These are phyloP conservation scores for Gynostemma pentaphyllum DNA, from an alignment of 306 rosid species.

Conservation along the genomic window DNA sequence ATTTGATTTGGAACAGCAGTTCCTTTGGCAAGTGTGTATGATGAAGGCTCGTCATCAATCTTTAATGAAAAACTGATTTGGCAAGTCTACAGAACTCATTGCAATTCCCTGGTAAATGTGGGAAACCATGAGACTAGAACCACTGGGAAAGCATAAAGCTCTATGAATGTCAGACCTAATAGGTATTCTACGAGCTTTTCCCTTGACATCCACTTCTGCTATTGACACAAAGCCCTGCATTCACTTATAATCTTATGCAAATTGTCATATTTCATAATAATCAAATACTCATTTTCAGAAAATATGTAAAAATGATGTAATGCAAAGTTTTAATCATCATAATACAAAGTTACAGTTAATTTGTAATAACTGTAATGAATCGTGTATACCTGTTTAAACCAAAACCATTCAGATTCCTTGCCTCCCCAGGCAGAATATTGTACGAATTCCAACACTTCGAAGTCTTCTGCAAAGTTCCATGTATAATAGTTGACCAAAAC, in stretches of 20 bases:
- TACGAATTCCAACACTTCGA: constrained; percentile 58
- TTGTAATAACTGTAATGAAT: not conserved
- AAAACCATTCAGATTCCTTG: constrained; percentile 83
- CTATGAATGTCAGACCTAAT: constrained; percentile 62
- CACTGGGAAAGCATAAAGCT: constrained; percentile 84
- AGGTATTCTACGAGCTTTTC: constrained; percentile 59
- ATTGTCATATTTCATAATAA: not conserved
- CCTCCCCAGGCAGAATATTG: constrained; percentile 93
- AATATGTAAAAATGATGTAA: not conserved
- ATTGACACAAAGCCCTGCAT: constrained; percentile 64
- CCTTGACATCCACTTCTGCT: constrained; percentile 73
- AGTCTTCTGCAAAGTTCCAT: constrained; percentile 60
- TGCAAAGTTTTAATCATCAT: not conserved
- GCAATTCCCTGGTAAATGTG: constrained; percentile 39
- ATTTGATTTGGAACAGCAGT: not conserved
- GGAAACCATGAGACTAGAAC: constrained; percentile 79
- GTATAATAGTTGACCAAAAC: constrained; percentile 56
- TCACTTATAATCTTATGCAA: constrained; percentile 3
- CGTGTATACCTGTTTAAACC: constrained; percentile 69
- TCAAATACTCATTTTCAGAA: not conserved
- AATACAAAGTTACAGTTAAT: not conserved
- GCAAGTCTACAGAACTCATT: constrained; percentile 23
- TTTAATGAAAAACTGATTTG: constrained; percentile 27
- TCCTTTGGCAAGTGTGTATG: constrained; percentile 20
- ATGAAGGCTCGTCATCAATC: constrained; percentile 25